Conservation (phyloP, 2,329 filamentous ascomycete species). For the Phaeophleospora eucalypticola region DNA sequence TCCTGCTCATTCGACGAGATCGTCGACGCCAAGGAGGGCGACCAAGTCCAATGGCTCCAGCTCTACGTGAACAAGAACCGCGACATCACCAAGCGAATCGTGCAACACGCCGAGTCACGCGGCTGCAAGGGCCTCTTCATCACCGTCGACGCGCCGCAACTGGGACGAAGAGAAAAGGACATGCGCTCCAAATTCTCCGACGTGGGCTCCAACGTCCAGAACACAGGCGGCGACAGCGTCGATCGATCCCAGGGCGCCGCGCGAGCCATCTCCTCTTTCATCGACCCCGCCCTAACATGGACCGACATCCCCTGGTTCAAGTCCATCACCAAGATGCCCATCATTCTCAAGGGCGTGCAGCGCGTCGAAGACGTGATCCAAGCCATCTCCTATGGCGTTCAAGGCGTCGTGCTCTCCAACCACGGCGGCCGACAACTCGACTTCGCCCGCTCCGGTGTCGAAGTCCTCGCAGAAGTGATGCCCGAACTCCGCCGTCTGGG, state of each 20-base stretch:
- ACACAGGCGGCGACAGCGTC: constrained; percentile 60
- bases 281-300: constrained; percentile 92
- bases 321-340: constrained; percentile 81
- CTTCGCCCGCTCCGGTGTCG: constrained; percentile 81
- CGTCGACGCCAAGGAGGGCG: constrained; percentile 71
- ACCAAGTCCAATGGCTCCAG: constrained; percentile 93
- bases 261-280: constrained; percentile 91
- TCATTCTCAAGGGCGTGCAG: constrained; percentile 94
- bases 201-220: constrained; percentile 76
- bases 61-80: constrained; percentile 87
- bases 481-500: constrained; percentile 50
- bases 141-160: constrained; percentile 93
- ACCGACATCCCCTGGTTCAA: constrained; percentile 79
- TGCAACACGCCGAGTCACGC: constrained; percentile 83
- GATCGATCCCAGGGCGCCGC: constrained; percentile 90
- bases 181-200: constrained; percentile 81
- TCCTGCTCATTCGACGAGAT: constrained; percentile 98
- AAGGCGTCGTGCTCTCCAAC: constrained; percentile 91
- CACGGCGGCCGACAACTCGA: constrained; percentile 94
- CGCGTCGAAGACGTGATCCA: constrained; percentile 89
- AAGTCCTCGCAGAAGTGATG: constrained; percentile 91
- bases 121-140: constrained; percentile 97
- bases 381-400: constrained; percentile 66
- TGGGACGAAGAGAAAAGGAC: constrained; percentile 93
- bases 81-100: constrained; percentile 81